Conservation (phyloP, 73 alveolate genomes). For the Tetrahymena elliotti region DNA sequence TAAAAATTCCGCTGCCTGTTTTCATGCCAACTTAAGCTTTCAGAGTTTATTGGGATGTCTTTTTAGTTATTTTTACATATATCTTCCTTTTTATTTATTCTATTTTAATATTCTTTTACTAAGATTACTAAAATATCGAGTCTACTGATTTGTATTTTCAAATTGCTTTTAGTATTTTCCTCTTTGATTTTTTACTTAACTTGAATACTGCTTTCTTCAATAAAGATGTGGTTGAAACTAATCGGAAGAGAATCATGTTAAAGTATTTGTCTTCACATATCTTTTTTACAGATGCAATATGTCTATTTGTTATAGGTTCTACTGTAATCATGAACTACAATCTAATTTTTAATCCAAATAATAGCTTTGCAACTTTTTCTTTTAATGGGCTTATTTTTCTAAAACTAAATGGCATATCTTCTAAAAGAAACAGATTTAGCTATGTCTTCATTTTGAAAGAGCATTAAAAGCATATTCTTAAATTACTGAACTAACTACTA, state of each 20-base stretch:
- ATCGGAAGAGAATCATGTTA: neutral
- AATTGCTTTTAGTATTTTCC: neutral
- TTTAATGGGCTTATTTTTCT: neutral
- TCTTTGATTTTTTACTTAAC: neutral
- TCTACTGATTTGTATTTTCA: neutral
- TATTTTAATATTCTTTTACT: neutral
- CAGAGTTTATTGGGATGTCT: neutral
- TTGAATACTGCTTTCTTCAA: neutral
- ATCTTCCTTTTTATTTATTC: neutral
- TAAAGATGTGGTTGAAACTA: neutral
- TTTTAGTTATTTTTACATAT: neutral
- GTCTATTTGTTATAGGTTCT: neutral
- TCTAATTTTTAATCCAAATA: neutral
- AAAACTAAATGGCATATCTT: neutral
- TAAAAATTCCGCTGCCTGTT: neutral
- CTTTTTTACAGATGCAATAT: neutral
- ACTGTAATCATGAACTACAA: neutral
- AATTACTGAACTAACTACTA: neutral
- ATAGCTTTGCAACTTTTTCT: neutral
- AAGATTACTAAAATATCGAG: neutral
- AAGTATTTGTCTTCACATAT: neutral
- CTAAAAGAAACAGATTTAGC: neutral
- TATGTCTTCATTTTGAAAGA: neutral
- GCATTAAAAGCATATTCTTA: neutral
- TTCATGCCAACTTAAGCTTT: neutral